Base-by-base conservation (phyloP, 192 early-diverging fungal genomes). In the Irineochytrium annulatum region DNA sequence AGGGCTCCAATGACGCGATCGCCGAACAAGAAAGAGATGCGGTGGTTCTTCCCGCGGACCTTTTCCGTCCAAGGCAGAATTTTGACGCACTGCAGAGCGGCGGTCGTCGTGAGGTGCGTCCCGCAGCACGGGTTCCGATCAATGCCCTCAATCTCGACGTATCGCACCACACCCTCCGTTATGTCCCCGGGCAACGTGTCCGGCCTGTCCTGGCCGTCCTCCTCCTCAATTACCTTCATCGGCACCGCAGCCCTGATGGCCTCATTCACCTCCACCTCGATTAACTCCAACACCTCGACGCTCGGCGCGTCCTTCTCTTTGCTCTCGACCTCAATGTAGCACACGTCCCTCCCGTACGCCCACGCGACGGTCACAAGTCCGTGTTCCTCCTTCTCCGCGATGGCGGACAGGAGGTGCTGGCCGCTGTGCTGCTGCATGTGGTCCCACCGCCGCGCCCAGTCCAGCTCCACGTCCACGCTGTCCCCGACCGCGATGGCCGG, bases 361-460 rank as follows among this genome's bases (percentile, higher is more conserved):
- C 88, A 90, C 13, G 82, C 81, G 20, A 86, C 73, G 0, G 89
- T 90, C 20, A 77, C 64, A n/a, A 81, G 71, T 3, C 76, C 68
- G 56, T 75, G 81, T 45, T 82, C 77, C 19, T 68, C 72, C 34
- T 78, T 69, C 57, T 83, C 84, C 19, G 87, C 73, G 26, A 87
- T 55, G 0, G 85, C 89, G 59, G 81, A 86, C 11, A 90, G 61
- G 32, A 90, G 65, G 58, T 90, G 89, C 52, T 90, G 89, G 24
- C 87, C 87, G 51, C 76, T 80, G 57, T 91, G 89, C 26, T 88
- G 89, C 62, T 89, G 87, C 75, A 87, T 81, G 48, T 88, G 82
- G 55, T 91, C 87, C 32, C 74, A 79, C 3, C 89, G 76, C 30
- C 86, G 74, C 19, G 62, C 61, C 83, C 86, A 88, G 53, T 88